Evolutionary conservation across 129 eudicot genomes (phyloP).

Genomic region (carrot (Daucus carota)): DNA sequence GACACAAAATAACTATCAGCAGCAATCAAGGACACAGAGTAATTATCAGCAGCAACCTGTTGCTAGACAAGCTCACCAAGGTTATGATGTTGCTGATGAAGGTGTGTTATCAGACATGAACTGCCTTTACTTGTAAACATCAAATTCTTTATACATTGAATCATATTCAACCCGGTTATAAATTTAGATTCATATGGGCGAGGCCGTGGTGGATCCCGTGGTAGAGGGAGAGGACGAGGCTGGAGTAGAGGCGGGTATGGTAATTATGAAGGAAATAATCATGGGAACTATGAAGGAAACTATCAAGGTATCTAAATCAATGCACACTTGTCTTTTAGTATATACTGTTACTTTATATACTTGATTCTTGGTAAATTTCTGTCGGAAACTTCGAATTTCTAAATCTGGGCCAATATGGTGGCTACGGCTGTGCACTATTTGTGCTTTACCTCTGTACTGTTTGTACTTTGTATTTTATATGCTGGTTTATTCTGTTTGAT

Average conservation of each 20-base stretch:
- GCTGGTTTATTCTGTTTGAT: neutral
- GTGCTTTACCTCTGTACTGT: too few relatives aligned
- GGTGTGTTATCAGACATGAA: neutral
- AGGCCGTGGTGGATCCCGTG: slow-evolving; percentile 59
- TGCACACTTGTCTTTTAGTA: slow-evolving; percentile 13
- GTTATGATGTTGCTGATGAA: neutral
- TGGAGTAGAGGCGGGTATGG: slow-evolving; percentile 86
- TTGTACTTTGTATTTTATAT: neutral
- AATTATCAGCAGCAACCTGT: neutral
- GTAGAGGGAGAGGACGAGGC: slow-evolving; percentile 80
- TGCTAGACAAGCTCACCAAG: neutral
- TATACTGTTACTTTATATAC: slow-evolving; percentile 8
- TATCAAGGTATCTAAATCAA: slow-evolving; percentile 29
- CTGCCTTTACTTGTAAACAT: neutral
- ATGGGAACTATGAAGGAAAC: slow-evolving; percentile 3
- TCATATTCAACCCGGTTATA: neutral
- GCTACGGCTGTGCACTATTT: slow-evolving; percentile 29
- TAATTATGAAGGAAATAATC: slow-evolving; percentile 17
- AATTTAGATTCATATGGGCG: slow-evolving; percentile 28
- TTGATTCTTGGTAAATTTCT: slow-evolving; percentile 1
- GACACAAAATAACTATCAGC: neutral
- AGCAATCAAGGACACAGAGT: neutral
- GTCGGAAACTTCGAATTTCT: slow-evolving; percentile 51
- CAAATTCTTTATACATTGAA: neutral
- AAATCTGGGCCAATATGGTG: slow-evolving; percentile 56